A percentile compares a stretch with the other conserved stretches of the same genome.
phyloP scores from a whole-genome alignment of 306 rosid genomes.

The Alnus rubra region DNA sequence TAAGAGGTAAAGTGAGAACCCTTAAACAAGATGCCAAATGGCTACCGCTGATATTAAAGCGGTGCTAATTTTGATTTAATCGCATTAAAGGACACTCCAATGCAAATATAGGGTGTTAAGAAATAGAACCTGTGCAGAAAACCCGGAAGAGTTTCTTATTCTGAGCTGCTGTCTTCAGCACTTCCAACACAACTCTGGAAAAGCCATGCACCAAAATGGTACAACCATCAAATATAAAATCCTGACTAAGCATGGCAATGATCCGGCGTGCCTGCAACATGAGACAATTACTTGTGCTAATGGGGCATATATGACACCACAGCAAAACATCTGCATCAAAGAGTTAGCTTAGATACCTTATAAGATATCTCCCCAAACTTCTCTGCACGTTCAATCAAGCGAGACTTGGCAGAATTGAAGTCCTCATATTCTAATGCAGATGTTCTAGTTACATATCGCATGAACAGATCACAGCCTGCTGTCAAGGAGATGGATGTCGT shows the following conservation, averaged over 20 bases:
- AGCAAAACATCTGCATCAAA: background rate
- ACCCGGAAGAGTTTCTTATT: slow-evolving; percentile 80
- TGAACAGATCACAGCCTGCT: slow-evolving; percentile 89
- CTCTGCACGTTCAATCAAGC: slow-evolving; percentile 96
- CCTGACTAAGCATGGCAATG: slow-evolving; percentile 92
- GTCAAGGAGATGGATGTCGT: slow-evolving; percentile 87
- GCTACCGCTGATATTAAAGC: background rate
- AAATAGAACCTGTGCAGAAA: slow-evolving; percentile 77
- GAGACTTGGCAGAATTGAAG: slow-evolving; percentile 81
- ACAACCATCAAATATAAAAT: slow-evolving; percentile 87
- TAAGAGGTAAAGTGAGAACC: background rate
- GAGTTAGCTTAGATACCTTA: slow-evolving; percentile 49
- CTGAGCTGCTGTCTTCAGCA: slow-evolving; percentile 76
- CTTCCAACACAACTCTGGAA: slow-evolving; percentile 87
- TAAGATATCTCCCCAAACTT: slow-evolving; percentile 89
- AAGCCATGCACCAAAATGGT: slow-evolving; percentile 95
- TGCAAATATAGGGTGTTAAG: background rate
- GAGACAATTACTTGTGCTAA: slow-evolving; percentile 7
- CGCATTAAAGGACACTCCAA: background rate
- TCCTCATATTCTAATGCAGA: slow-evolving; percentile 91
- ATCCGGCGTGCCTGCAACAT: slow-evolving; percentile 76
- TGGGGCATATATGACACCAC: background rate
- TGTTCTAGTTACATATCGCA: slow-evolving; percentile 89
- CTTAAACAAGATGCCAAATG: background rate
- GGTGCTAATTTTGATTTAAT: background rate